These are phyloP conservation scores for Coix lacrymajobi DNA, from an alignment of 176 grass and related monocot species.

Conservation along the genomic window DNA sequence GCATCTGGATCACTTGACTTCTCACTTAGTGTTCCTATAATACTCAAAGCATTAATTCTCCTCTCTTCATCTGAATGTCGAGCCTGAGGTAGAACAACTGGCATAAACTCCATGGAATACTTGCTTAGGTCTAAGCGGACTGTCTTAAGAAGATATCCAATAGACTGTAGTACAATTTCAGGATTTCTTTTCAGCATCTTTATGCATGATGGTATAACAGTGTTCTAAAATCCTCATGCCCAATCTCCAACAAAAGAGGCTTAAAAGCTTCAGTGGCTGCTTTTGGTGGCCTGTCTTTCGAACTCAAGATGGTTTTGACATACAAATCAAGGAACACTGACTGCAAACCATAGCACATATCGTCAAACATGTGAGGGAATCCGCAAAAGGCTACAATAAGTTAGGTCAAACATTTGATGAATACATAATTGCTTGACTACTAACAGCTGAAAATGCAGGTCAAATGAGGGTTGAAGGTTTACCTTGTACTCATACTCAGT, in stretches of 20 bases:
- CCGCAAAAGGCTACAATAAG: conserved; percentile 27
- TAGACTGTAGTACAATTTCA: conserved; percentile 82
- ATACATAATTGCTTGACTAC: background rate
- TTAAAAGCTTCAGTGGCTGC: conserved; percentile 78
- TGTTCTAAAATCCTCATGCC: conserved; percentile 76
- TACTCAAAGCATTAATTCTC: conserved; percentile 66
- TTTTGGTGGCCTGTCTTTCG: conserved; percentile 67
- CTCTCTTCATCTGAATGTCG: conserved; percentile 88
- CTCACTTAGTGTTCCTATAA: conserved; percentile 69
- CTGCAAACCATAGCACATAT: conserved; percentile 44
- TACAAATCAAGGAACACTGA: conserved; percentile 85
- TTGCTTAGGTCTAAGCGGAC: conserved; percentile 84
- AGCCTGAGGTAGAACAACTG: conserved; percentile 72
- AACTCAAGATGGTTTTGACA: conserved; percentile 73
- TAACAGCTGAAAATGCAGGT: background rate
- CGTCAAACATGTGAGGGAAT: conserved; percentile 9
- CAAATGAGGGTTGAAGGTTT: conserved; percentile 12
- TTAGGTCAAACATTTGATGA: conserved; percentile 6
- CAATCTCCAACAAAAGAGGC: conserved; percentile 67
- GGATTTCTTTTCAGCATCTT: conserved; percentile 98
- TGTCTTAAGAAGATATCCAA: conserved; percentile 59
- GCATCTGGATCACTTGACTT: conserved; percentile 91
- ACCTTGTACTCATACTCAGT: conserved; percentile 84
- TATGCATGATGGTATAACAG: conserved; percentile 80
- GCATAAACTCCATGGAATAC: conserved; percentile 74